These are phyloP conservation scores for Diutina siamensis DNA, from an alignment of 1,139 yeast species.

Conservation along the genomic window DNA sequence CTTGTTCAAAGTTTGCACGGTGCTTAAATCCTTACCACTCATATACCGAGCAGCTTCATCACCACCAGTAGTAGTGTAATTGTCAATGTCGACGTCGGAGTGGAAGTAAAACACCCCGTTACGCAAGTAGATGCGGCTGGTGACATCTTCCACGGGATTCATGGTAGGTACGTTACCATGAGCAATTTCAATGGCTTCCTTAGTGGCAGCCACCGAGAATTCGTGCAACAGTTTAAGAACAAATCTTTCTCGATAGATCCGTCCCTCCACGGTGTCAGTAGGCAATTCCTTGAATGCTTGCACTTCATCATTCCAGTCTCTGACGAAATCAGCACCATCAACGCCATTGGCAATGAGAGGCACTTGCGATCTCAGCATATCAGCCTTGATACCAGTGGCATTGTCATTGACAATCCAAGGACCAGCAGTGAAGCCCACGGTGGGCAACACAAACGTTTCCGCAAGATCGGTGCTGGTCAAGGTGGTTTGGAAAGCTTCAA, in stretches of 20 bases:
- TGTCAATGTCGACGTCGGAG: not conserved
- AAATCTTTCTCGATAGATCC: conserved; percentile 66
- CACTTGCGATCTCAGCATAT: conserved; percentile 51
- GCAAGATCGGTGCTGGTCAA: conserved; percentile 30
- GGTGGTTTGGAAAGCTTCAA: conserved; percentile 25
- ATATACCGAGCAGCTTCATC: conserved; percentile 80
- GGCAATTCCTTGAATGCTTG: conserved; percentile 74
- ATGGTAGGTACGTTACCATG: conserved; percentile 69
- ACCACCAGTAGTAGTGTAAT: conserved; percentile 53
- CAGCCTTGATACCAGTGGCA: conserved; percentile 26
- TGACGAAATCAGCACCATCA: conserved; percentile 44
- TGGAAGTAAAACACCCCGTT: conserved; percentile 80
- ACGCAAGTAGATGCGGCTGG: conserved; percentile 58
- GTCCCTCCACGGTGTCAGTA: conserved; percentile 43
- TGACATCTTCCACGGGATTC: conserved; percentile 58
- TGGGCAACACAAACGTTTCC: conserved; percentile 49
- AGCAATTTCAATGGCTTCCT: conserved; percentile 68
- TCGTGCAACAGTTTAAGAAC: conserved; percentile 66
- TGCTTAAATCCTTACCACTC: conserved; percentile 65
- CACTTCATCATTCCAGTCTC: conserved; percentile 88
- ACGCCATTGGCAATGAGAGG: conserved; percentile 43
- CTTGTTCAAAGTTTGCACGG: conserved; percentile 58
- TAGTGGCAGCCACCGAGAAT: conserved; percentile 64
- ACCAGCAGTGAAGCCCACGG: conserved; percentile 45
- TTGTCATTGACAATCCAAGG: conserved; percentile 61